Evolutionary conservation across 1,284 basidiomycete species (phyloP).

Genomic region (Baeospora myosura): DNA sequence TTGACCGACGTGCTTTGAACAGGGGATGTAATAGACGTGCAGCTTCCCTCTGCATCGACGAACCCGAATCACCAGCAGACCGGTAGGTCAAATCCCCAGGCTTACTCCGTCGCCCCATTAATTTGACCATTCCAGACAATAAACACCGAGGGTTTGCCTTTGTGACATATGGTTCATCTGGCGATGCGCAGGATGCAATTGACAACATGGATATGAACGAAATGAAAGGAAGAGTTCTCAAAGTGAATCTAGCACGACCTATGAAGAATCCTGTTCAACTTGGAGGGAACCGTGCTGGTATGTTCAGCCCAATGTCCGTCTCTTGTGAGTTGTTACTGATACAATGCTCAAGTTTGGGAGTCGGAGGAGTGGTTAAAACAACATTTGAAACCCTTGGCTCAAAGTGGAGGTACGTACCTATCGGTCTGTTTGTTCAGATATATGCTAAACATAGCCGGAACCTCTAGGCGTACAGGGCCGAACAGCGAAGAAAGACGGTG

Average conservation of each 20-base stretch:
- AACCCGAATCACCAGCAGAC: conserved; percentile 46
- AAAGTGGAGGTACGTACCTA: conserved; percentile 54
- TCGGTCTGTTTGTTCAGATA: conserved; percentile 7
- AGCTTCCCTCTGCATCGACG: conserved; percentile 61
- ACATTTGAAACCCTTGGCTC: conserved; percentile 62
- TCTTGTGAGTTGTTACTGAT: conserved; percentile 7
- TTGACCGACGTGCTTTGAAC: conserved; percentile 13
- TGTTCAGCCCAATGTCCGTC: conserved; percentile 17
- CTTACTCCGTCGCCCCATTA: conserved; percentile 1
- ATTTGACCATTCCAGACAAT: conserved; percentile 33
- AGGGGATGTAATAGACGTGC: conserved; percentile 80
- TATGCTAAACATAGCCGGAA: conserved; percentile 10
- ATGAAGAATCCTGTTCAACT: conserved; percentile 60
- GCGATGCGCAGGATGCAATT: conserved; percentile 79
- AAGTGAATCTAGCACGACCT: conserved; percentile 71
- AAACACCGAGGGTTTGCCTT: conserved; percentile 82
- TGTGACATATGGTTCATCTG: conserved; percentile 67
- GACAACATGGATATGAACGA: conserved; percentile 88
- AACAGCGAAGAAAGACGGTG: conserved; percentile 22
- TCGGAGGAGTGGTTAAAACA: conserved; percentile 77
- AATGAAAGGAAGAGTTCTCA: conserved; percentile 62
- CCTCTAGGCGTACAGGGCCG: conserved; percentile 50
- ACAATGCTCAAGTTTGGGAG: conserved; percentile 52
- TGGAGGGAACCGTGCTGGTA: conserved; percentile 67
- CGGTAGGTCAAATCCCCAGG: conserved; percentile 28